Evolutionary conservation across 345 rosid genomes (phyloP).

Genomic region (Citrus medica): DNA sequence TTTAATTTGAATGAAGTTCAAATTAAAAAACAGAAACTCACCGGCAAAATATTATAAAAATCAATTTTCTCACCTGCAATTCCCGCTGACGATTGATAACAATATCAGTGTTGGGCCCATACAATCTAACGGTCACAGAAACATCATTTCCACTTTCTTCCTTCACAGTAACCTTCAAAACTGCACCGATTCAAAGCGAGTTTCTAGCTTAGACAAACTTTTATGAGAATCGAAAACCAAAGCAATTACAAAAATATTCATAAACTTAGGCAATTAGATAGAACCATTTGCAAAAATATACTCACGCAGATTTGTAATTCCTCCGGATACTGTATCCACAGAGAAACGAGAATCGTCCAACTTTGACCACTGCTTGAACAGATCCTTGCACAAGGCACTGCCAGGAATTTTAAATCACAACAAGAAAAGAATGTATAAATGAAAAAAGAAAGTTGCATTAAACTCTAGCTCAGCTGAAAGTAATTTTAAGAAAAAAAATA

Average conservation of each 20-base stretch:
- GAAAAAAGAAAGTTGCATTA: not conserved
- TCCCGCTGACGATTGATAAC: conserved; percentile 83
- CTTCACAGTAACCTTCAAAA: conserved; percentile 80
- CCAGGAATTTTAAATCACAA: conserved; percentile 4
- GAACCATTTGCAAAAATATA: not conserved
- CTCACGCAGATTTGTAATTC: conserved; percentile 93
- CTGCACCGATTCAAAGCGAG: conserved; percentile 32
- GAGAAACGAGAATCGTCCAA: conserved; percentile 63
- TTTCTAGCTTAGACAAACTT: not conserved
- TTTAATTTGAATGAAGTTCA: not conserved
- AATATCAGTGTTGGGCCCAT: conserved; percentile 92
- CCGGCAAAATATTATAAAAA: not conserved
- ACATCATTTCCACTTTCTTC: conserved; percentile 50
- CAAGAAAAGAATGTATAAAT: not conserved
- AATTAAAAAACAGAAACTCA: not conserved
- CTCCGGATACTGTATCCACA: conserved; percentile 80
- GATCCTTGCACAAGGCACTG: conserved; percentile 81
- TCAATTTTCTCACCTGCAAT: conserved; percentile 41
- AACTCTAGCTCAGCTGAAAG: not conserved
- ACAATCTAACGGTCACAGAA: conserved; percentile 70
- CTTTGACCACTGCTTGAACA: conserved; percentile 73
- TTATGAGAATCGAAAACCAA: not conserved
- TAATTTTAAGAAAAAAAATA: not conserved
- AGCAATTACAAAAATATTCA: too few species aligned
- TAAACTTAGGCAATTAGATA: not conserved